Percentiles rank a stretch among this genome's conserved stretches.
phyloP scores from a whole-genome alignment of 2,329 filamentous ascomycete genomes.

The Capronia coronata region DNA sequence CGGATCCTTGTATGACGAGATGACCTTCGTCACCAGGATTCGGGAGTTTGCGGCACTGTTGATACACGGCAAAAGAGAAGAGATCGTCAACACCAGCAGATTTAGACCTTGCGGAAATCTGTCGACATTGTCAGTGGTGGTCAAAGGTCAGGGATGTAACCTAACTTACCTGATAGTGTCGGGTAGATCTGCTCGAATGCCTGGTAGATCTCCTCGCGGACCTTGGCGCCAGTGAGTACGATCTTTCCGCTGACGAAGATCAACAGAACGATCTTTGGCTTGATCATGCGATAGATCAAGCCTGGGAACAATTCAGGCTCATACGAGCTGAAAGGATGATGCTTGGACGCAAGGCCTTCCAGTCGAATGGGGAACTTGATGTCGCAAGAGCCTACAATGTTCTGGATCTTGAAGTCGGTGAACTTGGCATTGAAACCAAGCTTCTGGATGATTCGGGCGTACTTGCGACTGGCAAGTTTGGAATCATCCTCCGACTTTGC shows the following conservation, averaged over 20 bases:
- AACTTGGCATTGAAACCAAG: conserved; percentile 99
- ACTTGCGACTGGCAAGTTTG: conserved; percentile 93
- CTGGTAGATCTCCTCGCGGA: conserved; percentile 95
- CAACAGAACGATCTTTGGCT: conserved; percentile 95
- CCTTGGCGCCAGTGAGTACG: conserved; percentile 93
- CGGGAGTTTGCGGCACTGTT: conserved; percentile 12
- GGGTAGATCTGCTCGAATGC: conserved; percentile 97
- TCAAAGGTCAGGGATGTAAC: background rate
- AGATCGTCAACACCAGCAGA: conserved; percentile 9
- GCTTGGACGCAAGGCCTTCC: conserved; percentile 88
- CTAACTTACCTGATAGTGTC: conserved; percentile 69
- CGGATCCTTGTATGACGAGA: conserved; percentile 10
- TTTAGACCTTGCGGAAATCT: conserved; percentile 60
- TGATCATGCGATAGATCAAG: conserved; percentile 99
- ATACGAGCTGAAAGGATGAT: conserved; percentile 99
- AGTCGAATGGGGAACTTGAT: conserved; percentile 99
- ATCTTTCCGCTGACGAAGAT: conserved; percentile 99
- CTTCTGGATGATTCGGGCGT: conserved; percentile 98
- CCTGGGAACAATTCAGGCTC: conserved; percentile 97
- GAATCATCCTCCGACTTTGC: conserved; percentile 97
- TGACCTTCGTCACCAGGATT: conserved; percentile 13
- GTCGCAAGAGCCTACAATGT: conserved; percentile 97
- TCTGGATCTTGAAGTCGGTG: conserved; percentile 99
- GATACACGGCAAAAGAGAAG: conserved; percentile 20
- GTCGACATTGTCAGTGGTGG: conserved; percentile 28